Evolutionary conservation across 169 alveolate genomes (phyloP).

Genomic region (Eimeria zaria): DNA sequence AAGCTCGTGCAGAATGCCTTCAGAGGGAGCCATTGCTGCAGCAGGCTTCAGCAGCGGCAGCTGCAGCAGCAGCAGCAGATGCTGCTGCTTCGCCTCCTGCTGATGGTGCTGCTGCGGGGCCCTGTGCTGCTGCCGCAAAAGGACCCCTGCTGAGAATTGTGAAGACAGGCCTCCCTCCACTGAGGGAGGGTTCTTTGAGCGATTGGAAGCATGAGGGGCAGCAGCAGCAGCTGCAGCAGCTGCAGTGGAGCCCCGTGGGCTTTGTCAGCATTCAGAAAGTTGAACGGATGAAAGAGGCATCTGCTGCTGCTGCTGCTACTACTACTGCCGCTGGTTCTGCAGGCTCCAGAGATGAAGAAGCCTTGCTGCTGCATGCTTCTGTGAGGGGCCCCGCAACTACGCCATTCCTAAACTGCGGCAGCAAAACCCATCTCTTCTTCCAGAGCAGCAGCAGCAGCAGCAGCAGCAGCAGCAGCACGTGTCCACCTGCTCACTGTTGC

Average conservation of each 20-base stretch:
- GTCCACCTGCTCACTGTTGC: constrained; percentile 45
- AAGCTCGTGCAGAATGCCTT: constrained; percentile 5
- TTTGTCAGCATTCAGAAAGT: constrained; percentile 1
- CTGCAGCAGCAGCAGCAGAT: no score
- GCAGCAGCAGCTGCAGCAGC: constrained; percentile 27
- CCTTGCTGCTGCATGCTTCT: constrained; percentile 43
- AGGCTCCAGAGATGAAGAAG: neutral
- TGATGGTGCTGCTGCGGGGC: constrained; percentile 8
- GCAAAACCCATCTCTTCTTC: constrained; percentile 27
- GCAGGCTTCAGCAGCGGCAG: neutral
- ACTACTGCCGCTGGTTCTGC: neutral
- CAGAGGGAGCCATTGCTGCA: constrained; percentile 24
- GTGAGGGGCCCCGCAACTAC: neutral
- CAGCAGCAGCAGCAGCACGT: constrained; percentile 17
- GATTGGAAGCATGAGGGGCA: neutral
- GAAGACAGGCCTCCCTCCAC: constrained; percentile 16
- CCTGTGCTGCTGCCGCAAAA: neutral
- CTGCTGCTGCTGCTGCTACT: constrained; percentile 28
- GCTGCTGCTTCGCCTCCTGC: constrained; percentile 31
- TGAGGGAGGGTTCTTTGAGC: neutral
- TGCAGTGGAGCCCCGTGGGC: constrained; percentile 6
- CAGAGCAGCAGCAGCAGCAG: constrained; percentile 52
- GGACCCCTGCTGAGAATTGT: constrained; percentile 39
- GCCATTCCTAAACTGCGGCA: constrained; percentile 45
- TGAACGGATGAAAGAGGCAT: neutral